Evolutionary conservation across 192 early-diverging fungal species (phyloP).

Genomic region (Blastocladiella britannica): DNA sequence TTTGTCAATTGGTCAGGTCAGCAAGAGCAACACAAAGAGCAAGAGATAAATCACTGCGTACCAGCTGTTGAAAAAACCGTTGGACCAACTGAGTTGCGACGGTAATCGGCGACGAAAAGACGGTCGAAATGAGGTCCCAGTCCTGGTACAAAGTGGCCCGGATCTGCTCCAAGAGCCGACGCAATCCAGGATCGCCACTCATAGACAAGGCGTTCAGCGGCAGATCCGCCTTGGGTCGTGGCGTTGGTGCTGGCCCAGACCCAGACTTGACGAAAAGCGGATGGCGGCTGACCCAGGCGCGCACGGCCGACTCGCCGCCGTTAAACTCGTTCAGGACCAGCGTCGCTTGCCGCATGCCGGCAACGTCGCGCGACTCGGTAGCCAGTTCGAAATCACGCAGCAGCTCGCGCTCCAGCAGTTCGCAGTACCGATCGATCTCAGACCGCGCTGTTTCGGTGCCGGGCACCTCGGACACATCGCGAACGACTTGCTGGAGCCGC

Average conservation of each 20-base stretch:
- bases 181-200: constrained; percentile 17
- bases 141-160: constrained; percentile 61
- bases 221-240: constrained; percentile 18
- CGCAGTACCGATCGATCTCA: constrained; percentile 81
- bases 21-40: constrained; percentile 3
- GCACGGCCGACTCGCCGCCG: constrained; percentile 79
- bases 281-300: constrained; percentile 92
- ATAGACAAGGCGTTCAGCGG: neutral
- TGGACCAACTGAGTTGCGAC: constrained; percentile 88
- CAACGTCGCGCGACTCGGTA: constrained; percentile 48
- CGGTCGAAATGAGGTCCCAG: constrained; percentile 74
- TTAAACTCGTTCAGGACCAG: constrained; percentile 81
- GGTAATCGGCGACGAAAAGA: constrained; percentile 74
- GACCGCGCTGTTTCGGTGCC: constrained; percentile 28
- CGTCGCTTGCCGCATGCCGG: constrained; percentile 70
- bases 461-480: neutral
- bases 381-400: constrained; percentile 72
- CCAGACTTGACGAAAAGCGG: constrained; percentile 89
- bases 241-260: constrained; percentile 45
- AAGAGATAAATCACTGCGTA: constrained; percentile 11
- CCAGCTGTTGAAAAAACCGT: constrained; percentile 88
- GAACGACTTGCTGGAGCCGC: neutral
- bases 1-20: constrained; percentile 1
- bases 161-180: constrained; percentile 66
- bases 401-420: constrained; percentile 74